Percentiles rank a stretch among this genome's conserved stretches.
Conservation (phyloP, 2,329 filamentous ascomycete species). For the Talaromyces sp. region DNA sequence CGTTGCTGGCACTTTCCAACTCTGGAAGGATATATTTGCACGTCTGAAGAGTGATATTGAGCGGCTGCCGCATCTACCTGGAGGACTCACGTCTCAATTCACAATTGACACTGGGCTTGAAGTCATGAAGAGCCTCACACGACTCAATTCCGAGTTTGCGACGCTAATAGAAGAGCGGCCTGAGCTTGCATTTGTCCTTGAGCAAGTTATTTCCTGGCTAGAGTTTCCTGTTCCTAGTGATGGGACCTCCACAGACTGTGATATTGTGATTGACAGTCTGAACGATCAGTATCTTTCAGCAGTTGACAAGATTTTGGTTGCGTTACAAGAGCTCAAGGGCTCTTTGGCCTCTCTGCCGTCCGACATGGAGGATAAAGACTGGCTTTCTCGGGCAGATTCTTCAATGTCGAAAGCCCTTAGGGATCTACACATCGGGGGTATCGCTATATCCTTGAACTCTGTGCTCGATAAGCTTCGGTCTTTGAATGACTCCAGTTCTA, state of each 20-base stretch:
- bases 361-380: conserved; percentile 57
- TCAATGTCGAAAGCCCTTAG: conserved; percentile 51
- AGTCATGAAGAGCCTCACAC: conserved; percentile 24
- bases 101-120: conserved; percentile 28
- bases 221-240: conserved; percentile 26
- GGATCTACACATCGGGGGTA: conserved; percentile 55
- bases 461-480: conserved; percentile 44
- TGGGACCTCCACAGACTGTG: conserved; percentile 15
- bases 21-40: conserved; percentile 49
- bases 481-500: conserved; percentile 38
- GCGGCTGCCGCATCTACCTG: conserved; percentile 48
- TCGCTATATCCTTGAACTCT: conserved; percentile 45
- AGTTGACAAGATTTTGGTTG: conserved; percentile 72
- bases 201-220: conserved; percentile 64
- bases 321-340: conserved; percentile 66
- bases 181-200: conserved; percentile 59
- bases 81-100: conserved; percentile 39
- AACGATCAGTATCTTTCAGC: conserved; percentile 57
- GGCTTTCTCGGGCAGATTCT: conserved; percentile 56
- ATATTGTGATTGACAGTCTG: conserved; percentile 42
- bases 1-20: conserved; percentile 45
- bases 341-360: conserved; percentile 51
- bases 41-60: conserved; percentile 41
- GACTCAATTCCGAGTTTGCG: conserved; percentile 40
- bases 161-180: conserved; percentile 47